Percentiles rank a stretch among this genome's conserved stretches.
These are phyloP conservation scores for Globisporangium iwayamae DNA, from an alignment of 352 stramenopile genomes.

Conservation along the genomic window DNA sequence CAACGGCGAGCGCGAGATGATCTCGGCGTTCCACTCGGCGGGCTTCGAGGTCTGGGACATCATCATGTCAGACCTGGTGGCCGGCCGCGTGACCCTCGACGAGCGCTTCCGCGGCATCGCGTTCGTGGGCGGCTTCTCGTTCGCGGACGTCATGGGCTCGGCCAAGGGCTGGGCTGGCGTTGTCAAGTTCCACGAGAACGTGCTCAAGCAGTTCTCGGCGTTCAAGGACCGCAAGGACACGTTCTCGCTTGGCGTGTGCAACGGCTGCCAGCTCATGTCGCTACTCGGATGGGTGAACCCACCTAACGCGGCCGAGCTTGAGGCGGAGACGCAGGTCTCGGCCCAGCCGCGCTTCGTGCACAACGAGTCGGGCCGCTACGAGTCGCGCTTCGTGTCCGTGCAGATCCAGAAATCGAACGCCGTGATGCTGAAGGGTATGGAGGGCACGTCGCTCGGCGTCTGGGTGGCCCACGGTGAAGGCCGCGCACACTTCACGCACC, in stretches of 20 bases:
- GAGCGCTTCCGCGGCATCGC: constrained; percentile 95
- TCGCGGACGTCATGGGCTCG: constrained; percentile 98
- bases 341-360: constrained; percentile 95
- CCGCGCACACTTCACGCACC: constrained; percentile 95
- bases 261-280: constrained; percentile 99
- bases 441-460: constrained; percentile 94
- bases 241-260: constrained; percentile 99
- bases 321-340: constrained; percentile 51
- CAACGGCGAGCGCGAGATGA: constrained; percentile 99
- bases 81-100: constrained; percentile 89
- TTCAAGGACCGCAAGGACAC: constrained; percentile 96
- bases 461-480: constrained; percentile 95
- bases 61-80: constrained; percentile 96
- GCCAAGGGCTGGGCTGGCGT: constrained; percentile 98
- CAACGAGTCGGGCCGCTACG: constrained; percentile 95
- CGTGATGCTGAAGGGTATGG: constrained; percentile 99
- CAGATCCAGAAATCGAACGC: constrained; percentile 93
- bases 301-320: constrained; percentile 47
- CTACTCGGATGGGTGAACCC: constrained; percentile 96
- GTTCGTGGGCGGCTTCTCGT: constrained; percentile 99
- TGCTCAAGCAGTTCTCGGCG: constrained; percentile 95
- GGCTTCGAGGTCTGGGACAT: constrained; percentile 99
- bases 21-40: constrained; percentile 94
- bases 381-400: constrained; percentile 96
- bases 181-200: constrained; percentile 96